A percentile compares a stretch with the other conserved stretches of the same genome.
These are phyloP conservation scores for Lablab purpureus DNA, from an alignment of 306 rosid genomes.

Conservation along the genomic window DNA sequence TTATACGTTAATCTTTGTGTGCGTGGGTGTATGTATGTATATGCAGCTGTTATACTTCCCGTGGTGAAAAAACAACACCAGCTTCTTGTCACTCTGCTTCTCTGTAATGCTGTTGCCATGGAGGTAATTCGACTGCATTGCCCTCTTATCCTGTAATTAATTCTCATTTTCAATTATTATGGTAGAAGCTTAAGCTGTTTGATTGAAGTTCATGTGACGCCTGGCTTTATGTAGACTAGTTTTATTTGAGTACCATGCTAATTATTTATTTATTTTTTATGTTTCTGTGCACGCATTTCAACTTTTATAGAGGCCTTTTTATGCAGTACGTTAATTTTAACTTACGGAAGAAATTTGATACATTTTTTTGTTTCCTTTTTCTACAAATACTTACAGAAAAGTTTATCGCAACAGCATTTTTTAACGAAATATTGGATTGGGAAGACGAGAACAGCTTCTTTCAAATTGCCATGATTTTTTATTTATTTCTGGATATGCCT, in stretches of 20 bases:
- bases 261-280: too few relatives aligned
- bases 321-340: background rate
- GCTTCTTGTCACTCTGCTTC: conserved; percentile 93
- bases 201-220: background rate
- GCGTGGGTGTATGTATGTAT: background rate
- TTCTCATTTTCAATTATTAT: background rate
- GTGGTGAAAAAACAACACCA: conserved; percentile 97
- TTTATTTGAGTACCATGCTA: background rate
- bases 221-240: background rate
- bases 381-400: background rate
- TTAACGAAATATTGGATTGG: background rate
- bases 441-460: background rate
- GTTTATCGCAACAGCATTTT: background rate
- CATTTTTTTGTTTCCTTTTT: background rate
- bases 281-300: background rate
- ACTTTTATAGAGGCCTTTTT: too few relatives aligned
- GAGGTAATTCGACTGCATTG: conserved; percentile 61
- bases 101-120: conserved; percentile 94
- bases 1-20: background rate
- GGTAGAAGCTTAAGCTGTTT: background rate
- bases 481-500: background rate
- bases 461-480: background rate
- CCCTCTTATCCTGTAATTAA: background rate
- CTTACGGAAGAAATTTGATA: background rate
- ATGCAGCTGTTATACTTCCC: conserved; percentile 81